Base-by-base conservation (phyloP, 148 eudicot genomes). In the Salicornia ramosissima region DNA sequence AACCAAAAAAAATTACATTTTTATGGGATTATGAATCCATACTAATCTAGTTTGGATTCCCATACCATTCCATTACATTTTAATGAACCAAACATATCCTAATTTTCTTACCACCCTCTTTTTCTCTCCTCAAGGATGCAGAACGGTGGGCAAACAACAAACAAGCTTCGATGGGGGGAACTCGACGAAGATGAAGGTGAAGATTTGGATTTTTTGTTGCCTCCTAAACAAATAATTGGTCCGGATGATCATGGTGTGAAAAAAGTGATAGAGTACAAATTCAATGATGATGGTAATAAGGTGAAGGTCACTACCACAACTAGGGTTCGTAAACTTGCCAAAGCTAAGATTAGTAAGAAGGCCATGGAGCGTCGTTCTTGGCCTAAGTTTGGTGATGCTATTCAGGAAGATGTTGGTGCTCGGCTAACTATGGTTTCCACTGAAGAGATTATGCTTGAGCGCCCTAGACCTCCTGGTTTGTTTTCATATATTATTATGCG, bases 301-400 rank as follows among this genome's bases (percentile, higher is more conserved):
- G 89, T 90, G 0, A 90, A 88, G 74, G 82, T 76, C 25, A 88
- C 88, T 19, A 88, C 89, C 61, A 88, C 86, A 28, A 83, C 78
- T 42, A 81, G 94, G 70, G 71, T 85, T 39, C 85, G 96, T 0
- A 90, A 88, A 64, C 82, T 90, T 5, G 96, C 85, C 18, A 72
- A 82, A 45, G 86, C 91, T 1, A 86, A 82, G 0, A 79, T 90
- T 21, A 88, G 94, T 71, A 90, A 86, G 67, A 79, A 83, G 30
- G 97, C 95, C 3, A 68, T 91, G 7, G 91, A 88, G 72, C 81
- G 97, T 0, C 69, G 97, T 0, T 83, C 90, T 0, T 91, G 97
- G 97, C 25, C 72, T 16, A 88, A 91, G 80, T 91, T 88, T 52
- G 95, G 97, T 14, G 97, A 88, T 63, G 95, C 91, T 19, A 83